These are phyloP conservation scores for Delonix regia DNA, from an alignment of 306 rosid species.

Conservation along the genomic window DNA sequence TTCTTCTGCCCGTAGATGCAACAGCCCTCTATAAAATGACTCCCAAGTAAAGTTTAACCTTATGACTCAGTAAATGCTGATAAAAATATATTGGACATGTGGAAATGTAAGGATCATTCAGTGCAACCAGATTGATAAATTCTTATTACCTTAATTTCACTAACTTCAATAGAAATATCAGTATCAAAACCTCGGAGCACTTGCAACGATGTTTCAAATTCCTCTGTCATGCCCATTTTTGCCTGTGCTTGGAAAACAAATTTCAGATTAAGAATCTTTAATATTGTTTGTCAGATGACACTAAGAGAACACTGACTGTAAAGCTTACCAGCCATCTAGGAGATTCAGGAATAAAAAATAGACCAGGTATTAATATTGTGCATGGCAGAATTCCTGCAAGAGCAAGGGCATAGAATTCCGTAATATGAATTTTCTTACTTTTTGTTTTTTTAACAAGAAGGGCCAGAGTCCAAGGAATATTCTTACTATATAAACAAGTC, in stretches of 20 bases:
- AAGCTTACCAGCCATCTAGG: conserved; percentile 96
- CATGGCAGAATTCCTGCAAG: conserved; percentile 85
- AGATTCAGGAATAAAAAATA: conserved; percentile 95
- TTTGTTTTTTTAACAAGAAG: neutral
- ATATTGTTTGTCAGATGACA: conserved; percentile 14
- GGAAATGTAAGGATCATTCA: conserved; percentile 19
- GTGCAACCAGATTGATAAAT: conserved; percentile 18
- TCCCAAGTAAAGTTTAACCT: conserved; percentile 21
- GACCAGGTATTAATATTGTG: conserved; percentile 84
- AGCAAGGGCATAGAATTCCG: conserved; percentile 24
- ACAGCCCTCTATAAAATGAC: conserved; percentile 64
- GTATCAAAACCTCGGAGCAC: conserved; percentile 92
- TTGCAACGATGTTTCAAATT: conserved; percentile 90
- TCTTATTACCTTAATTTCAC: conserved; percentile 68
- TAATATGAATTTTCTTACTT: conserved; percentile 25
- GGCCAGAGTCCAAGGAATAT: neutral
- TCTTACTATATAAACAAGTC: neutral
- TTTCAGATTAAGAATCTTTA: conserved; percentile 29
- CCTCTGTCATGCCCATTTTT: conserved; percentile 96
- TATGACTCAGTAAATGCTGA: conserved; percentile 18
- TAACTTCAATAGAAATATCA: conserved; percentile 81
- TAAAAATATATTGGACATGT: conserved; percentile 20
- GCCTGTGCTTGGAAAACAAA: conserved; percentile 57
- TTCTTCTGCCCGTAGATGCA: conserved; percentile 69
- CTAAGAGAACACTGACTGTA: conserved; percentile 24